Evolutionary conservation across 2,329 filamentous ascomycete genomes (phyloP).

Genomic region (Penicillium corylophilum): DNA sequence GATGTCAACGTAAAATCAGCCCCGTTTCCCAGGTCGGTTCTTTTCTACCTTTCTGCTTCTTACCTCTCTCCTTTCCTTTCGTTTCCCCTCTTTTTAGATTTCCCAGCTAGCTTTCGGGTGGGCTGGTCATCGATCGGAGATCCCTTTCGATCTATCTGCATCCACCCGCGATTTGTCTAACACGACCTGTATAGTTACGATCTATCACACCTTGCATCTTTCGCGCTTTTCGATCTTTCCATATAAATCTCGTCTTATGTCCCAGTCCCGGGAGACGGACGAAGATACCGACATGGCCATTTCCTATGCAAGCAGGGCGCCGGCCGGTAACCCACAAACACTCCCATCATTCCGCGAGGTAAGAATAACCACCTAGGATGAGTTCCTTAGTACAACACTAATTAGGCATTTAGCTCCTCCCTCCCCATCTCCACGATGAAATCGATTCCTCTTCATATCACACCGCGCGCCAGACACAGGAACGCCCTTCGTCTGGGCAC

Average conservation of each 20-base stretch:
- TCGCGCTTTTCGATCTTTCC: background rate
- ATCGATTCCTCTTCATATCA: slow-evolving; percentile 41
- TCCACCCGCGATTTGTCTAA: background rate
- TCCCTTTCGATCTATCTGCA: background rate
- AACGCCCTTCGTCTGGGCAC: slow-evolving; percentile 30
- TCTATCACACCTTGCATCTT: background rate
- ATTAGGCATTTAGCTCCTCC: slow-evolving; percentile 33
- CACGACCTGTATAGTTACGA: slow-evolving; percentile 1
- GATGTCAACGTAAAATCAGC: slow-evolving; percentile 27
- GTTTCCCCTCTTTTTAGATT: background rate
- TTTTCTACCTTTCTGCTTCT: background rate
- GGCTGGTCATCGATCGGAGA: background rate
- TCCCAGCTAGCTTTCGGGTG: background rate
- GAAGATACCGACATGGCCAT: slow-evolving; percentile 41
- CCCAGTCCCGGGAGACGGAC: slow-evolving; percentile 32
- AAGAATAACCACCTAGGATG: slow-evolving; percentile 5
- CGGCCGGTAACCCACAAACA: slow-evolving; percentile 33
- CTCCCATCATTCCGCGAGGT: slow-evolving; percentile 43
- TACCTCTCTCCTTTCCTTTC: background rate
- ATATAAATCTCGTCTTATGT: slow-evolving; percentile 33
- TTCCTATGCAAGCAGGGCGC: slow-evolving; percentile 37
- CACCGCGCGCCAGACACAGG: slow-evolving; percentile 29
- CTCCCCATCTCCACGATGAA: slow-evolving; percentile 42
- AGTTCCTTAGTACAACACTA: background rate
- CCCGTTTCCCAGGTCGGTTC: slow-evolving; percentile 22